Conservation (phyloP, 140 eudicot species). For the Oenanthe javanica region DNA sequence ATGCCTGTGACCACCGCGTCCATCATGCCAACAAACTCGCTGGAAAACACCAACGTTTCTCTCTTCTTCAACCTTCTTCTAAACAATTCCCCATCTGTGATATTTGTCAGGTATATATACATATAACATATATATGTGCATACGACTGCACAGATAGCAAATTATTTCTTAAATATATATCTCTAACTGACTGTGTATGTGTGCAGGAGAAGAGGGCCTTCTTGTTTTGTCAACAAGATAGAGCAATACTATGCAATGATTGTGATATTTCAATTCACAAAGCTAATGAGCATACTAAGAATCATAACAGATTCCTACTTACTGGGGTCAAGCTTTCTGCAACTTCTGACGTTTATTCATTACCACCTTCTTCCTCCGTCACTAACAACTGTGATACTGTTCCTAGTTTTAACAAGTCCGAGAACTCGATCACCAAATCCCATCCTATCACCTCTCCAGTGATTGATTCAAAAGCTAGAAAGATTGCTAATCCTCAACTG, state of each 20-base stretch:
- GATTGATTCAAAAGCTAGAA: constrained; percentile 2
- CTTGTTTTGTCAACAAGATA: constrained; percentile 76
- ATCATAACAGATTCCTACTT: constrained; percentile 65
- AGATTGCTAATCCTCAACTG: neutral
- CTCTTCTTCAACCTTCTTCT: constrained; percentile 61
- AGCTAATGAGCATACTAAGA: constrained; percentile 57
- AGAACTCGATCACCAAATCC: constrained; percentile 12
- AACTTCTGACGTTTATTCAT: constrained; percentile 31
- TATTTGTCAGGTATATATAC: constrained; percentile 53
- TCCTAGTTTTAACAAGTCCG: constrained; percentile 3
- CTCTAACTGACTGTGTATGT: neutral
- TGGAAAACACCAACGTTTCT: constrained; percentile 78
- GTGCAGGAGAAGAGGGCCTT: constrained; percentile 65
- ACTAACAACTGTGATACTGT: constrained; percentile 19
- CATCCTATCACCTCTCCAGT: constrained; percentile 2
- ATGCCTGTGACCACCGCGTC: constrained; percentile 75
- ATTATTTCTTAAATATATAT: neutral
- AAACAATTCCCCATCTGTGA: constrained; percentile 61
- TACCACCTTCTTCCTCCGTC: constrained; percentile 16
- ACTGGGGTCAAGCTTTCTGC: constrained; percentile 77
- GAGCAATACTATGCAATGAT: constrained; percentile 73
- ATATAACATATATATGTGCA: neutral
- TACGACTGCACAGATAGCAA: neutral
- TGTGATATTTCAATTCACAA: constrained; percentile 77
- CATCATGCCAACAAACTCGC: constrained; percentile 98